Conservation (phyloP, 106 monocot genomes). For the Narthecium ossifragum region DNA sequence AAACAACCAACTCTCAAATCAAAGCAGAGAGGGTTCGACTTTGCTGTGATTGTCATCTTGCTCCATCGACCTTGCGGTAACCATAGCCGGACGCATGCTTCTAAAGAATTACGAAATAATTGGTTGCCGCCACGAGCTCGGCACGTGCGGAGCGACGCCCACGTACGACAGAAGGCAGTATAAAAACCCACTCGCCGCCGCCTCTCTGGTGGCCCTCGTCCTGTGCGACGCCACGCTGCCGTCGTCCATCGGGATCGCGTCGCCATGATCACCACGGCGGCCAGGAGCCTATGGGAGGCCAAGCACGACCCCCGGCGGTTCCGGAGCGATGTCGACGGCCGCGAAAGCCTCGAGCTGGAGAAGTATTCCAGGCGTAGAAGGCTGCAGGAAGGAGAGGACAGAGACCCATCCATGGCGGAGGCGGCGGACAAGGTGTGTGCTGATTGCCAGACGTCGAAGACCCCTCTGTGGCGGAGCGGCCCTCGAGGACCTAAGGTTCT, state of each 20-base stretch:
- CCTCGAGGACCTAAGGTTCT: conserved; percentile 21
- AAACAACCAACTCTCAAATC: too few relatives aligned
- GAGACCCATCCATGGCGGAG: not conserved
- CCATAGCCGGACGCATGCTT: too few relatives aligned
- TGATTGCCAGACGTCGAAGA: conserved; percentile 9
- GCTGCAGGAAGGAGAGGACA: not conserved
- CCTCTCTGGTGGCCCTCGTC: too few relatives aligned
- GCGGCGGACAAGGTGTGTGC: conserved; percentile 1
- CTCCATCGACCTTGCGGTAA: too few relatives aligned
- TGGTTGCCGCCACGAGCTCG: not conserved
- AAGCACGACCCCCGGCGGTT: not conserved
- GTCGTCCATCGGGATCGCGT: not conserved
- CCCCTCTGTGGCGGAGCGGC: conserved; percentile 21
- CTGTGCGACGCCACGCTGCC: too few relatives aligned
- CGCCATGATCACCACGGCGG: too few relatives aligned
- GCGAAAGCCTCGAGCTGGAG: not conserved
- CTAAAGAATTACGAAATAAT: too few relatives aligned
- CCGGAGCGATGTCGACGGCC: not conserved
- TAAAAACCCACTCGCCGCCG: not conserved
- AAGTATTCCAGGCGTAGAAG: not conserved
- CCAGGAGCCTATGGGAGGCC: too few relatives aligned
- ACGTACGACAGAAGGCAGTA: not conserved
- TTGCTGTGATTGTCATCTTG: too few relatives aligned
- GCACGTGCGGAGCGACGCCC: not conserved
- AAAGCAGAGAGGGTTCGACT: too few relatives aligned